Conservation (phyloP, 257 asterid genomes). For the Echites panduratus region DNA sequence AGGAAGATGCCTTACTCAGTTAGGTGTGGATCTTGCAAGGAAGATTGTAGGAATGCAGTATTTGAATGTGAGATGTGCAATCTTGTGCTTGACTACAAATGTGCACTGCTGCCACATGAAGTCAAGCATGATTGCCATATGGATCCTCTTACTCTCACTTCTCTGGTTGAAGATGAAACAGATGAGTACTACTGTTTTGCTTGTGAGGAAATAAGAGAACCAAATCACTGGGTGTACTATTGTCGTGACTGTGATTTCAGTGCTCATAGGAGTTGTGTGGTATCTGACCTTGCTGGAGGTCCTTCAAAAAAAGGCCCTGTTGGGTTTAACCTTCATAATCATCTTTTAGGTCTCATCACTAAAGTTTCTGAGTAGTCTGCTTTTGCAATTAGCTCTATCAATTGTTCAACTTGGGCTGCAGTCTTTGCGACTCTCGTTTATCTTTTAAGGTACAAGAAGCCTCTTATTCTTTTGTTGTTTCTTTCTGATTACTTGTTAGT, state of each 20-base stretch:
- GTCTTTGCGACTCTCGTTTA: background rate
- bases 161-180: background rate
- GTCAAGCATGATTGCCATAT: conserved; percentile 1
- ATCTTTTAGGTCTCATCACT: background rate
- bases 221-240: conserved; percentile 7
- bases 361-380: background rate
- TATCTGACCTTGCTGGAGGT: background rate
- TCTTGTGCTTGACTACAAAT: conserved; percentile 7
- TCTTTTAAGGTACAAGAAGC: background rate
- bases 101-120: background rate
- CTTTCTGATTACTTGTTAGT: background rate
- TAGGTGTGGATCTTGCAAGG: background rate
- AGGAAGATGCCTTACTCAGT: background rate
- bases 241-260: background rate
- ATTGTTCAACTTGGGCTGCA: background rate
- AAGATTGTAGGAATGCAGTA: background rate
- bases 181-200: conserved; percentile 5
- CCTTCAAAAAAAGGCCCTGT: background rate
- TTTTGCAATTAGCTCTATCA: too few species aligned
- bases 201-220: conserved; percentile 1
- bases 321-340: conserved; percentile 1
- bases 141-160: background rate
- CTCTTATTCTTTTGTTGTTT: background rate
- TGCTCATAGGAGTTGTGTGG: conserved; percentile 5
- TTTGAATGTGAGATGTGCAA: conserved; percentile 6